These are phyloP conservation scores for Ophiocytium majus DNA, from an alignment of 352 stramenopile species.

Conservation along the genomic window DNA sequence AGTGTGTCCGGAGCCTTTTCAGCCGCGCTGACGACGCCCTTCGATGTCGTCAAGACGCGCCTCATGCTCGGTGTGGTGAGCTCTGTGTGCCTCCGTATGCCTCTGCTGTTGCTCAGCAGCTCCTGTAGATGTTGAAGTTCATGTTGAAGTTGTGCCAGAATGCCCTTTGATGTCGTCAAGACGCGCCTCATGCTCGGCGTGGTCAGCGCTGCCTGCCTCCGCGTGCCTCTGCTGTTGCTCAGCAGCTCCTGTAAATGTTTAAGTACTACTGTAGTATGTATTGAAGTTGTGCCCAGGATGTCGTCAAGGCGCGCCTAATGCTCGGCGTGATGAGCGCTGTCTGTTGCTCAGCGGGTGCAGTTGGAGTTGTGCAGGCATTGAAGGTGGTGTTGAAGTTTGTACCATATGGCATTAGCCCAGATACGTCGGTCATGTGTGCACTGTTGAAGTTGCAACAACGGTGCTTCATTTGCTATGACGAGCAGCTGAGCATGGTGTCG, in stretches of 20 bases:
- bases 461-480: no score
- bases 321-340: not conserved
- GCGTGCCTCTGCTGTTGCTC: not conserved
- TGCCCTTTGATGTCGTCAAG: not conserved
- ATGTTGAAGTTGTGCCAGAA: not conserved
- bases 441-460: no score
- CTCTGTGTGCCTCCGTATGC: conserved; percentile 6
- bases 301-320: not conserved
- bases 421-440: no score
- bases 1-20: conserved; percentile 89
- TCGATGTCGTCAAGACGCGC: conserved; percentile 98
- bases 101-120: no score
- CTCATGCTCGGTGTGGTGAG: conserved; percentile 86
- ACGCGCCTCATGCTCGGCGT: not conserved
- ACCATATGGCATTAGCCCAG: no score
- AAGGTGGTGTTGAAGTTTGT: no score
- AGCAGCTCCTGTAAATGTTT: not conserved
- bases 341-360: no score
- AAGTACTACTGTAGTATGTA: not conserved
- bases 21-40: conserved; percentile 94
- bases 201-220: not conserved
- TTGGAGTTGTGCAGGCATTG: no score
- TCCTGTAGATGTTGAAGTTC: not conserved
- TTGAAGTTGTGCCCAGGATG: not conserved
- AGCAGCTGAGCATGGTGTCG: no score